A percentile compares a stretch with the other conserved stretches of the same genome.
Evolutionary conservation across 345 rosid genomes (phyloP).

Genomic region (Geranium brycei): DNA sequence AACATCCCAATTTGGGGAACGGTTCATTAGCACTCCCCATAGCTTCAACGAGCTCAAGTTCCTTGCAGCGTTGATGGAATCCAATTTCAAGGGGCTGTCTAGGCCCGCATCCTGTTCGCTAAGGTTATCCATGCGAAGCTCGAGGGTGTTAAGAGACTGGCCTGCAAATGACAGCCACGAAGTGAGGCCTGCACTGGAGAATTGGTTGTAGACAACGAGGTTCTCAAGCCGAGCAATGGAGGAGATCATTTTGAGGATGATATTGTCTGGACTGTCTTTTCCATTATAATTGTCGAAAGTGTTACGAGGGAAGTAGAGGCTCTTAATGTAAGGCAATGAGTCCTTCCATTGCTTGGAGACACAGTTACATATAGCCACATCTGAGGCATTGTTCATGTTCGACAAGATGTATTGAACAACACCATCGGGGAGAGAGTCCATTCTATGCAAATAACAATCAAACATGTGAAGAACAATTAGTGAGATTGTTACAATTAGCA

Average conservation of each 20-base stretch:
- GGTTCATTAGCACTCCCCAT: slow-evolving; percentile 76
- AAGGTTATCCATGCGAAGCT: slow-evolving; percentile 87
- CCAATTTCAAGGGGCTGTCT: slow-evolving; percentile 60
- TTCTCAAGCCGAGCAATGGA: slow-evolving; percentile 33
- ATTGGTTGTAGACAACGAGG: slow-evolving; percentile 76
- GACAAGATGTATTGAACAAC: slow-evolving; percentile 58
- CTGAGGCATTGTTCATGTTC: slow-evolving; percentile 46
- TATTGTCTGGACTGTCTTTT: slow-evolving; percentile 28
- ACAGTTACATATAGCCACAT: slow-evolving; percentile 61
- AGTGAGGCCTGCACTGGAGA: slow-evolving; percentile 59
- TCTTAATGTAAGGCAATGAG: slow-evolving; percentile 40
- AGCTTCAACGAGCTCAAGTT: slow-evolving; percentile 76
- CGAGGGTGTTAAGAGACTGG: slow-evolving; percentile 48
- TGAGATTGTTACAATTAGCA: no score
- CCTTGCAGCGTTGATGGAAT: slow-evolving; percentile 45
- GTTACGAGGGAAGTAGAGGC: slow-evolving; percentile 65
- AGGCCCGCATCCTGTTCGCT: slow-evolving; percentile 27
- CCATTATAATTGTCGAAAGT: slow-evolving; percentile 45
- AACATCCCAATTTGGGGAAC: slow-evolving; percentile 64
- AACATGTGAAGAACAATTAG: slow-evolving; percentile 9
- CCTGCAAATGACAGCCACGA: slow-evolving; percentile 52
- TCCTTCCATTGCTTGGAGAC: slow-evolving; percentile 92
- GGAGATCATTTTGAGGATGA: slow-evolving; percentile 48
- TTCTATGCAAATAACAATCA: slow-evolving; percentile 37
- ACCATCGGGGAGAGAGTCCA: slow-evolving; percentile 82